Evolutionary conservation across 805 yeast genomes (phyloP).

Genomic region (Myxozyma mucilagina): DNA sequence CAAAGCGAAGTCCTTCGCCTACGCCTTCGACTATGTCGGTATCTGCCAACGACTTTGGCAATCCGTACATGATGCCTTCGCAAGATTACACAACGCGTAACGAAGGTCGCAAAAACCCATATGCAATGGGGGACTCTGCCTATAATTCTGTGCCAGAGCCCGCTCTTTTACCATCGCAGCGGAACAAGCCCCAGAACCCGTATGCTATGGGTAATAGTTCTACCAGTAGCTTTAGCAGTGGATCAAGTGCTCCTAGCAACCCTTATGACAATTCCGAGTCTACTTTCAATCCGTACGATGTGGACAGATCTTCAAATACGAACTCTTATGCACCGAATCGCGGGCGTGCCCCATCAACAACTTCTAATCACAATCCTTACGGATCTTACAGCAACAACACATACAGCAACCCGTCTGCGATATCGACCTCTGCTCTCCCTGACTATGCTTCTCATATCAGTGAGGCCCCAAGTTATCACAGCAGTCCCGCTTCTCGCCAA

Average conservation of each 20-base stretch:
- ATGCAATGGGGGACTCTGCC: slow-evolving; percentile 8
- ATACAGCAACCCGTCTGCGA: neutral
- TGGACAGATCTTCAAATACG: neutral
- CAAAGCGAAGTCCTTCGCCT: slow-evolving; percentile 5
- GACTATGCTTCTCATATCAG: neutral
- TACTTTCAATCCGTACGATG: slow-evolving; percentile 16
- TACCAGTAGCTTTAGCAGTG: neutral
- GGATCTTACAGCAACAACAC: neutral
- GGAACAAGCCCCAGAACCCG: neutral
- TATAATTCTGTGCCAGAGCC: slow-evolving; percentile 14
- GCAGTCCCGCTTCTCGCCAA: neutral
- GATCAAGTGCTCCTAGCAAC: neutral
- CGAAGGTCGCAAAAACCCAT: slow-evolving; percentile 15
- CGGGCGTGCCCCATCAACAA: neutral
- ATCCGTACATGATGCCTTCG: slow-evolving; percentile 8
- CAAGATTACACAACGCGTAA: slow-evolving; percentile 7
- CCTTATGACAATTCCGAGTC: slow-evolving; percentile 12
- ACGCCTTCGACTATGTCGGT: slow-evolving; percentile 4
- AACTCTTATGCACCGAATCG: slow-evolving; percentile 7
- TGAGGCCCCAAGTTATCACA: slow-evolving; percentile 5
- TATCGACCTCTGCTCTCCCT: slow-evolving; percentile 5
- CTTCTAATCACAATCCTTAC: slow-evolving; percentile 1
- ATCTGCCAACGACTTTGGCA: neutral
- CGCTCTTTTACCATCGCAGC: neutral
- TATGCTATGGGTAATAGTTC: neutral